A percentile compares a stretch with the other conserved stretches of the same genome.
These are phyloP conservation scores for Kwoniella dendrophila DNA, from an alignment of 768 basidiomycete genomes.

Conservation along the genomic window DNA sequence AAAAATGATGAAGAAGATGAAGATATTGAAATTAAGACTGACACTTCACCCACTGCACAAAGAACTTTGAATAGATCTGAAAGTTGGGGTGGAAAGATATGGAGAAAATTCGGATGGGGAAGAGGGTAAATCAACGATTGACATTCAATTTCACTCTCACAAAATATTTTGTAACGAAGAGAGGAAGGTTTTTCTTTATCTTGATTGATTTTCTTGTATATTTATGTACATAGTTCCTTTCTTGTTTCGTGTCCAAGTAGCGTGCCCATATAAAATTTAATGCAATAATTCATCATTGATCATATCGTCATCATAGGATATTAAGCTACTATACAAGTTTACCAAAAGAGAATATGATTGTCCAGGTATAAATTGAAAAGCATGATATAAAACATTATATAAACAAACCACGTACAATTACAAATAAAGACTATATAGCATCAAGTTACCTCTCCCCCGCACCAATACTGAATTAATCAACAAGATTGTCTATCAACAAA, in stretches of 20 bases:
- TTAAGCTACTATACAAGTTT: background rate
- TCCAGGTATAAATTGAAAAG: background rate
- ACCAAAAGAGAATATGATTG: background rate
- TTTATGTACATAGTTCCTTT: too few relatives aligned
- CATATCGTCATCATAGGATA: background rate
- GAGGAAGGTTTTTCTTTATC: too few relatives aligned
- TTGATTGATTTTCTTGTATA: too few relatives aligned
- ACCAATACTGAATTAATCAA: too few relatives aligned
- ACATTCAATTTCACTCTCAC: too few relatives aligned
- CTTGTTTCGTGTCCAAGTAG: too few relatives aligned
- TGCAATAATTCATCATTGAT: conserved; percentile 2
- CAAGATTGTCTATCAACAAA: background rate
- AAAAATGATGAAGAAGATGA: conserved; percentile 64
- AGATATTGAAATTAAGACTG: conserved; percentile 77
- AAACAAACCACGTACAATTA: background rate
- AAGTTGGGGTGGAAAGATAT: conserved; percentile 9
- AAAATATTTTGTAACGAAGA: too few relatives aligned
- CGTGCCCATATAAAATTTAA: background rate
- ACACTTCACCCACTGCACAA: conserved; percentile 2
- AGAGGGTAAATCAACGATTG: too few relatives aligned
- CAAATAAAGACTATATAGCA: background rate
- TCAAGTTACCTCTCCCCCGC: too few relatives aligned
- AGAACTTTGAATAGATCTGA: background rate
- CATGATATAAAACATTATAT: background rate
- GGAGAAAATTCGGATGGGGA: conserved; percentile 17